Evolutionary conservation across 129 eudicot genomes (phyloP), one percentile per base, ranked within the genome.

Genomic region (Oenanthe sinensis): DNA sequence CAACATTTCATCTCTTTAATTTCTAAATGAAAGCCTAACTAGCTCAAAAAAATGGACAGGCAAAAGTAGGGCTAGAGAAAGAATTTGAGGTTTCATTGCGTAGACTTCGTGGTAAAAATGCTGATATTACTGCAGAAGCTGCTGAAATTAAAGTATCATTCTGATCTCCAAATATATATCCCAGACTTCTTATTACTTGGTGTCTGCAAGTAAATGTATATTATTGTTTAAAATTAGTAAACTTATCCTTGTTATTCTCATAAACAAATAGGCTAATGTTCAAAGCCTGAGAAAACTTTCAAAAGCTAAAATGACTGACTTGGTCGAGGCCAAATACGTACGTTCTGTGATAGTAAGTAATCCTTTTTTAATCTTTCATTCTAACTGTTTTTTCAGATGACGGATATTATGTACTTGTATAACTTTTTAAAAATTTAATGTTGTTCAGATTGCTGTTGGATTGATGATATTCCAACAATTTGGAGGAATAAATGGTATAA

Each of bases 381-480:
- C 36, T 49, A 67, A 22, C 36, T 5, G 63, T 6, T 73, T 44
- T 46, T 12, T 52, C 49, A 42, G 16, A 43, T 43, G 22, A 12
- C 0, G 26, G 8, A 8, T 22, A 46, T 8, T 72, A 20, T 26
- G 13, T 26, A 3, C 13, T 7, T 58, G 54, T 58, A 9, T 24
- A n/a, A 26, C 33, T 10, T 60, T 22, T 24, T 62, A 40, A n/a
- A 75, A 5, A 12, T 71, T 37, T 78, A 8, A 17, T 69, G 9
- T 5, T 77, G 55, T 86, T 45, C 75, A 93, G 97, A 86, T 93
- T 89, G 98, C 90, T 78, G 91, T 89, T 16, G 98, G 97, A 80
- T 75, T 93, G 75, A 93, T 93, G 98, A 78, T 86, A 16, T 93
- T 89, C 84, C 98, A 93, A 82, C 98, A 93, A 85, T 83, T 90